Evolutionary conservation across 2,329 filamentous ascomycete species (phyloP).

Genomic region (Cladosporium phlei): DNA sequence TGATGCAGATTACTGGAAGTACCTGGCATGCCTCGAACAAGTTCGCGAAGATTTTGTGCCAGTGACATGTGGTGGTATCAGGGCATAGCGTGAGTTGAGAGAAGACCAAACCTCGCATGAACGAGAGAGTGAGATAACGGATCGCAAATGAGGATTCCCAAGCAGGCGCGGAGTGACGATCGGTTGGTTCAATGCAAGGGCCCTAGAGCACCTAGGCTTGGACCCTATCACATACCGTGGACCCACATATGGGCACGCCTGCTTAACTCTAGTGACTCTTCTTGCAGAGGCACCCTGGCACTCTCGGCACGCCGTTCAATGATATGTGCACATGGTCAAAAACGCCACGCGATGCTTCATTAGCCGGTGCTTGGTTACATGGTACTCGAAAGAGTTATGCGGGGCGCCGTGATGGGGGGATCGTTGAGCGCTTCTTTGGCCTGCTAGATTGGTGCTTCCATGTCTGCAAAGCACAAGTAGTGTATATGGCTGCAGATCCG

Average conservation of each 20-base stretch:
- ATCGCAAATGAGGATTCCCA: constrained; percentile 12
- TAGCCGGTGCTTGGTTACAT: constrained; percentile 6
- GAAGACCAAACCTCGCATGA: constrained; percentile 1
- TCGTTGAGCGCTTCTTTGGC: not conserved
- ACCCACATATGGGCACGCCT: constrained; percentile 9
- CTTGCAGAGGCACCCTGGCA: constrained; percentile 11
- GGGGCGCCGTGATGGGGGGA: not conserved
- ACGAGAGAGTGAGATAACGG: constrained; percentile 3
- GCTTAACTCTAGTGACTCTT: constrained; percentile 3
- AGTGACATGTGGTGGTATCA: too few relatives aligned
- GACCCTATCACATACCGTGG: constrained; percentile 13
- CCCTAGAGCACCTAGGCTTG: constrained; percentile 6
- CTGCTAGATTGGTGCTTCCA: constrained; percentile 8
- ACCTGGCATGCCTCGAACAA: constrained; percentile 1
- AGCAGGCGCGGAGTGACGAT: constrained; percentile 12
- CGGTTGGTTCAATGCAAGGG: constrained; percentile 13
- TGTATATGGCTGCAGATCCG: constrained; percentile 6
- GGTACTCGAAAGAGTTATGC: not conserved
- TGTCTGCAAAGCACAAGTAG: not conserved
- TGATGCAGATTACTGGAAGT: not conserved
- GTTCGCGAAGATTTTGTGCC: not conserved
- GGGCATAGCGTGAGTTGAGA: too few relatives aligned
- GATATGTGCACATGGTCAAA: constrained; percentile 12
- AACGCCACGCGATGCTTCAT: constrained; percentile 7
- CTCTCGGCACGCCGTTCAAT: too few relatives aligned